Evolutionary conservation across 257 asterid species (phyloP), one percentile per base, ranked within the genome.

Genomic region (Coffea canephora): DNA sequence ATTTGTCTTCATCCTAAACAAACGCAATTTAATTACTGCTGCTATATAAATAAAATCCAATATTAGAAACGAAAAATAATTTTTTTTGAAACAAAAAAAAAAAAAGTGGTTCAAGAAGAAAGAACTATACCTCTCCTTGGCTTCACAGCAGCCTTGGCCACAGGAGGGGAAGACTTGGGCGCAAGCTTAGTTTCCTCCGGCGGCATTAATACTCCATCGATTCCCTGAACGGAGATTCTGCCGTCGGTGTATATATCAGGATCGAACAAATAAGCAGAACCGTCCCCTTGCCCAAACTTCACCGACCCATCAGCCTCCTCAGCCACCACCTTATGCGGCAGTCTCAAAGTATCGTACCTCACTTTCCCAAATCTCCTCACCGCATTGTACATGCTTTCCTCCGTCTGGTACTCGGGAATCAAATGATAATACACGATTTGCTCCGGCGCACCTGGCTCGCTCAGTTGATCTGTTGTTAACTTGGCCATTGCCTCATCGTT

Each of bases 401-500:
- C 99, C 7, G 98, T 93, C 55, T 95, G 98, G 31, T 95, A 95
- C 88, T 95, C 99, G 0, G 99, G 97, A 5, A 95, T 82, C 41
- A 94, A 3, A 83, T 94, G 98, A 34, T 91, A 94, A n/a, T 94
- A 94, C 86, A 94, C 90, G 25, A 95, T 95, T 61, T 91, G 97
- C 90, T 95, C 99, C 80, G 98, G 98, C 10, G 99, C 95, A 5
- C 97, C 99, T 0, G 99, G 97, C 61, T 95, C 99, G 16, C 94
- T 89, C 79, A 95, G 41, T 62, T 91, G 97, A 85, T 95, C 99
- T 1, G 97, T 89, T 1, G 95, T 91, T 0, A 95, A 49, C 80
- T 95, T 95, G 23, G 98, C 97, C 99, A 95, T 93, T 23, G 99
- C 99, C 75, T 95, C 99, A 71, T 95, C 98, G 75, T 95, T 92